Base-by-base conservation (phyloP, 352 stramenopile genomes). In the Blastocystis sp. region DNA sequence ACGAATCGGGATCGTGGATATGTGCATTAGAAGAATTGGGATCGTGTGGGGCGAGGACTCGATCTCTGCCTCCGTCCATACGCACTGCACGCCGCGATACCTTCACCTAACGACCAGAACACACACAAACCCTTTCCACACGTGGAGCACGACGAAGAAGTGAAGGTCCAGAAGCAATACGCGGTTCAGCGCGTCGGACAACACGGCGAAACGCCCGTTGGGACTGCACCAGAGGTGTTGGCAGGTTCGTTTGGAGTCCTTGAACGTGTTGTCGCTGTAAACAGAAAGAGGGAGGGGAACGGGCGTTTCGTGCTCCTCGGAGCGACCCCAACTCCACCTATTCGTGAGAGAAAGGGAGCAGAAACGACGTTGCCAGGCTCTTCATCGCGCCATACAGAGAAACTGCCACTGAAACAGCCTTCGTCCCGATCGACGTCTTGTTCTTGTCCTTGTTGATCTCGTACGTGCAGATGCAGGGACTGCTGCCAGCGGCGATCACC, bases 11-110 rank as follows among this genome's bases (percentile, higher is more conserved):
- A 26, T 1, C 13, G 19, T 51, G 55, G 37, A 67, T 85, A 62
- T 50, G 74, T 51, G 45, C n/a, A 74, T 35, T 13, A 31, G 26
- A 1, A 74, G 24, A 39, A 74, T 50, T 24, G 63, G 63, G 6
- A 74, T 31, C 3, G 10, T 51, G 10, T 26, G 21, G 26, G 6
- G 24, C 4, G 29, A 9, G 13, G 63, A 12, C 35, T 31, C 24
- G 19, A 74, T 24, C 0, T 24, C 3, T 31, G 37, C 24, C 19
- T 31, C 31, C 9, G 63, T 50, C 74, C 74, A 85, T 31, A 85
- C 3, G 50, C 74, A 85, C 33, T 85, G 74, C 24, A 85, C 74
- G 31, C 51, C 55, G n/a, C 74, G 74, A 50, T 85, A 85, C 0
- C 74, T 85, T 70, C 29, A 16, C 19, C 13, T 85, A 3, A 85